phyloP scores from a whole-genome alignment of 139 green algal genomes.

The Haematococcus lacustris region DNA sequence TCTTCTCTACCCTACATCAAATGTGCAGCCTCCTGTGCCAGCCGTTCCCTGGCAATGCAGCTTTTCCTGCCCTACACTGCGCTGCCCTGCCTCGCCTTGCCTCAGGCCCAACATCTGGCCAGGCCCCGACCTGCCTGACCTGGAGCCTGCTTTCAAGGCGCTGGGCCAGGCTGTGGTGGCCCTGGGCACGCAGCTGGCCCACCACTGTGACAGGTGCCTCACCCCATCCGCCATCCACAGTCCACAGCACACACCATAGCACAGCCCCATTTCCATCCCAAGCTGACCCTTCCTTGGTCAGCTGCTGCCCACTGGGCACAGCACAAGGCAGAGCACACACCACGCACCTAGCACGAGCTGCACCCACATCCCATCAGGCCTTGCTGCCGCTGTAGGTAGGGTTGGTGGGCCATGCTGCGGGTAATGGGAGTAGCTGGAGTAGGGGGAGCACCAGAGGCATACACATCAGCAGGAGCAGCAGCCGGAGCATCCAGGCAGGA shows the following conservation, averaged over 20 bases:
- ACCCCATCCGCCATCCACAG: neutral
- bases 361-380: neutral
- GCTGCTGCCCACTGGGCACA: neutral
- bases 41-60: too few relatives aligned
- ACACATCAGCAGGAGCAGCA: too few relatives aligned
- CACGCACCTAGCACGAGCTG: neutral
- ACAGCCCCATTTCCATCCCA: neutral
- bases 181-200: constrained; percentile 44
- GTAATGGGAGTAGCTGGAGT: too few relatives aligned
- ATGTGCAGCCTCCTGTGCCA: too few relatives aligned
- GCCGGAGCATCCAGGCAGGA: neutral
- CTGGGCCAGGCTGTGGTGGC: constrained; percentile 47
- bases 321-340: too few relatives aligned
- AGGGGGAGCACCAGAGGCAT: too few relatives aligned
- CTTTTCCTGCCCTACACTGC: too few relatives aligned
- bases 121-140: constrained; percentile 42
- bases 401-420: neutral
- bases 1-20: too few relatives aligned
- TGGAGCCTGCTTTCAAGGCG: constrained; percentile 58
- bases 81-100: constrained; percentile 18
- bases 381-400: neutral
- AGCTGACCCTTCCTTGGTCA: neutral
- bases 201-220: constrained; percentile 39
- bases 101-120: constrained; percentile 72
- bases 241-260: neutral